Evolutionary conservation across 2,329 filamentous ascomycete species (phyloP).

Genomic region (Botrytis sinoallii): DNA sequence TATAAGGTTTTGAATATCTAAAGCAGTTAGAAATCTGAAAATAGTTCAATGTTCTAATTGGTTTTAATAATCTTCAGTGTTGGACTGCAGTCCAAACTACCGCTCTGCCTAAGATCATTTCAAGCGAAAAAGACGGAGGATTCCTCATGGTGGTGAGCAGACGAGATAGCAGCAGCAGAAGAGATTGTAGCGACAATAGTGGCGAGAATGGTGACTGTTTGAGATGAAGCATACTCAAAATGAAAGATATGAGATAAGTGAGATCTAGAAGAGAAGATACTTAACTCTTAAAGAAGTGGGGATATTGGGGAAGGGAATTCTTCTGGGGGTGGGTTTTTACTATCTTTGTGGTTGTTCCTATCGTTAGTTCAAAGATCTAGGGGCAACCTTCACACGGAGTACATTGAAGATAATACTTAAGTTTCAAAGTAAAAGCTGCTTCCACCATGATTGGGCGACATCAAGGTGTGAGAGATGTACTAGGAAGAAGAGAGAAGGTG

Average conservation of each 20-base stretch:
- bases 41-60: too few species aligned
- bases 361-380: not conserved
- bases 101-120: not conserved
- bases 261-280: not conserved
- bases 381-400: not conserved
- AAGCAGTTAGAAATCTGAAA: too few species aligned
- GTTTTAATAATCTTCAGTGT: too few species aligned
- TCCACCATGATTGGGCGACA: too few species aligned
- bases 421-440: not conserved
- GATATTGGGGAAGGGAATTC: not conserved
- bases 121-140: not conserved
- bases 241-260: not conserved
- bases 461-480: not conserved
- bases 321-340: not conserved
- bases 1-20: too few species aligned
- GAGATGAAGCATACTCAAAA: not conserved
- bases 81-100: too few species aligned
- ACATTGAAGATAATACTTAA: not conserved
- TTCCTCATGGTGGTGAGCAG: not conserved
- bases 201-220: not conserved
- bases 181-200: not conserved
- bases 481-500: not conserved
- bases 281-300: not conserved
- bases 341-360: not conserved
- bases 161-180: not conserved